These are phyloP conservation scores for Lecanosticta acicola DNA, from an alignment of 2,329 filamentous ascomycete genomes.

Conservation along the genomic window DNA sequence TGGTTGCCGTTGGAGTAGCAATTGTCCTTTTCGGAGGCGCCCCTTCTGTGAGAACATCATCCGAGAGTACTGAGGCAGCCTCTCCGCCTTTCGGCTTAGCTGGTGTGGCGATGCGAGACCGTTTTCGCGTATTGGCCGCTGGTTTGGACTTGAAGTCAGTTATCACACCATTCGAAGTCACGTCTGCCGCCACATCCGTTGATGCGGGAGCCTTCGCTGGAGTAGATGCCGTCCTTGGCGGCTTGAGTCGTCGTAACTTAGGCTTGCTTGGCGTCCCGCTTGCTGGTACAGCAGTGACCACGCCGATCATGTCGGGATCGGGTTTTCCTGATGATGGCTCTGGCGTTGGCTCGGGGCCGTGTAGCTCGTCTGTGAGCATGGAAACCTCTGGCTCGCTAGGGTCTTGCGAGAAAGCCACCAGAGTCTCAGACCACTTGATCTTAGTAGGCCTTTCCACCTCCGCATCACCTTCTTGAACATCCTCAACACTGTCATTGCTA, in stretches of 20 bases:
- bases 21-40: not conserved
- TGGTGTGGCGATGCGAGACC: conserved; percentile 33
- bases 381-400: conserved; percentile 16
- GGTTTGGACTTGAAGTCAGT: not conserved
- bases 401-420: conserved; percentile 42
- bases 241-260: conserved; percentile 23
- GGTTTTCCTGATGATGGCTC: not conserved
- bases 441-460: conserved; percentile 26
- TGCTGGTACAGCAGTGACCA: conserved; percentile 15
- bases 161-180: not conserved
- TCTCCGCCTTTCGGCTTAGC: conserved; percentile 22
- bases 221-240: conserved; percentile 21
- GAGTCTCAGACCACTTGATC: conserved; percentile 44
- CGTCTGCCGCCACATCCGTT: conserved; percentile 5
- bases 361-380: conserved; percentile 21
- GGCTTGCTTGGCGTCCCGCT: conserved; percentile 30
- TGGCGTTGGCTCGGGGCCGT: conserved; percentile 1
- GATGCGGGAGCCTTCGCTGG: conserved; percentile 8
- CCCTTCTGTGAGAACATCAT: not conserved
- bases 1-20: conserved; percentile 6
- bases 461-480: conserved; percentile 8
- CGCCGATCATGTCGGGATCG: conserved; percentile 9
- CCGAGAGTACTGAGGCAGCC: conserved; percentile 5
- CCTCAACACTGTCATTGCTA: conserved; percentile 11
- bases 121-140: conserved; percentile 13